Evolutionary conservation across 768 basidiomycete species (phyloP).

Genomic region (Crepidotus variabilis): DNA sequence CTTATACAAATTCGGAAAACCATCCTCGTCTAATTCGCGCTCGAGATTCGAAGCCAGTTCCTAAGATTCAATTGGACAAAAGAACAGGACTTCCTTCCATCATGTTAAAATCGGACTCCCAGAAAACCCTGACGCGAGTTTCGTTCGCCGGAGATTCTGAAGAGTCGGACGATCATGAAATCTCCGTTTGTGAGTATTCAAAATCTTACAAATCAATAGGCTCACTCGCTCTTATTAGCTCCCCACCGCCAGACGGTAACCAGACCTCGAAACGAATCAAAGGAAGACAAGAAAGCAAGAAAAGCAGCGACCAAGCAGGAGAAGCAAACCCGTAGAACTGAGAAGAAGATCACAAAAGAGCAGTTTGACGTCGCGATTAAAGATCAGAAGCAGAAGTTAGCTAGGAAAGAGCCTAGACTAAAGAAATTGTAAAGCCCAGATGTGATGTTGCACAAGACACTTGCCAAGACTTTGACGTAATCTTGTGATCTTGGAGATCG

Average conservation of each 20-base stretch:
- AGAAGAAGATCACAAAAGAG: constrained; percentile 67
- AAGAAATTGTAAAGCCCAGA: constrained; percentile 32
- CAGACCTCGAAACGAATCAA: constrained; percentile 72
- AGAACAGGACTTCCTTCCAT: constrained; percentile 75
- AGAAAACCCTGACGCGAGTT: constrained; percentile 15
- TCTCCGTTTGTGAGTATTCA: neutral
- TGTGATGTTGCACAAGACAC: neutral
- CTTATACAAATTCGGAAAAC: constrained; percentile 96
- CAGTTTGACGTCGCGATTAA: constrained; percentile 61
- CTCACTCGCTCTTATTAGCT: constrained; percentile 14
- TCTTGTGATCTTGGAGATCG: constrained; percentile 6
- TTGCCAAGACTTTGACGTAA: constrained; percentile 3
- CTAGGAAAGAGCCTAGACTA: constrained; percentile 39
- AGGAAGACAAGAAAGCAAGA: constrained; percentile 68
- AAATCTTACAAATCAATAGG: neutral
- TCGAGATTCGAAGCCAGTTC: constrained; percentile 45
- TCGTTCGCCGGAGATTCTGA: constrained; percentile 19
- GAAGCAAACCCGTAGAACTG: constrained; percentile 56
- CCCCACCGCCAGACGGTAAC: constrained; percentile 46
- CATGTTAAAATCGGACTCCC: constrained; percentile 16
- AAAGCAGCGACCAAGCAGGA: constrained; percentile 69
- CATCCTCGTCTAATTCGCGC: constrained; percentile 87
- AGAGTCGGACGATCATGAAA: constrained; percentile 17
- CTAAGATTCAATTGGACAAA: constrained; percentile 69
- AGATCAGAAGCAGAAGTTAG: constrained; percentile 51